Evolutionary conservation across 768 basidiomycete species (phyloP).

Genomic region (Termitomyces eurrhizus): DNA sequence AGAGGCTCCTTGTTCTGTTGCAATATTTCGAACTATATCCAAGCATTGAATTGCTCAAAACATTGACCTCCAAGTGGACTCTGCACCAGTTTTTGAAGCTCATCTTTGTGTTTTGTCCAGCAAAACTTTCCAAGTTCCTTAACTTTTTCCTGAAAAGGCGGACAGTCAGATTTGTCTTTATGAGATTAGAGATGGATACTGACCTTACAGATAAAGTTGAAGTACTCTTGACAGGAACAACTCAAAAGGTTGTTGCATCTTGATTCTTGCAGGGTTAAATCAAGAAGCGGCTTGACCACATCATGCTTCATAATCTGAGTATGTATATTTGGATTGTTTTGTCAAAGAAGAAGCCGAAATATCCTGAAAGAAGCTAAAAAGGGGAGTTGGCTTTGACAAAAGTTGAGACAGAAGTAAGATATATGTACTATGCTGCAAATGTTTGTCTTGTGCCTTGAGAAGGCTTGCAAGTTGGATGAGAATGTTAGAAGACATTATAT

Average conservation of each 20-base stretch:
- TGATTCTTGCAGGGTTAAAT: slow-evolving; percentile 80
- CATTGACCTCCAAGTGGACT: no score
- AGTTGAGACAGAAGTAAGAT: no score
- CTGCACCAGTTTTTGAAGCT: no score
- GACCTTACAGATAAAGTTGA: slow-evolving; percentile 88
- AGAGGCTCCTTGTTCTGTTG: slow-evolving; percentile 69
- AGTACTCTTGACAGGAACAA: slow-evolving; percentile 94
- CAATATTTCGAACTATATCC: slow-evolving; percentile 75
- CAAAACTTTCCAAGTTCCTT: no score
- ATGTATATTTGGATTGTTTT: slow-evolving; percentile 74
- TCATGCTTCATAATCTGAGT: slow-evolving; percentile 81
- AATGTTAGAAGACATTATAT: no score
- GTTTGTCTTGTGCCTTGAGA: slow-evolving; percentile 82
- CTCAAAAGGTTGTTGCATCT: slow-evolving; percentile 87
- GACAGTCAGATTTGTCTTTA: no score
- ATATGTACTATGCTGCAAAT: slow-evolving; percentile 86
- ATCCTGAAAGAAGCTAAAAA: slow-evolving; percentile 83
- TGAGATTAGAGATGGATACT: no score
- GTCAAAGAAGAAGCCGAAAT: slow-evolving; percentile 80
- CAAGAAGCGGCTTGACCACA: no score
- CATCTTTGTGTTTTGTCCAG: no score
- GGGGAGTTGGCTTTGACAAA: slow-evolving; percentile 2
- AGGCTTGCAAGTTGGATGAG: slow-evolving; percentile 71
- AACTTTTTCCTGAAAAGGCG: no score
- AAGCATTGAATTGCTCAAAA: no score